Evolutionary conservation across 805 yeast species (phyloP), one percentile per base, ranked within the genome.

Genomic region (Saturnispora saitoi): DNA sequence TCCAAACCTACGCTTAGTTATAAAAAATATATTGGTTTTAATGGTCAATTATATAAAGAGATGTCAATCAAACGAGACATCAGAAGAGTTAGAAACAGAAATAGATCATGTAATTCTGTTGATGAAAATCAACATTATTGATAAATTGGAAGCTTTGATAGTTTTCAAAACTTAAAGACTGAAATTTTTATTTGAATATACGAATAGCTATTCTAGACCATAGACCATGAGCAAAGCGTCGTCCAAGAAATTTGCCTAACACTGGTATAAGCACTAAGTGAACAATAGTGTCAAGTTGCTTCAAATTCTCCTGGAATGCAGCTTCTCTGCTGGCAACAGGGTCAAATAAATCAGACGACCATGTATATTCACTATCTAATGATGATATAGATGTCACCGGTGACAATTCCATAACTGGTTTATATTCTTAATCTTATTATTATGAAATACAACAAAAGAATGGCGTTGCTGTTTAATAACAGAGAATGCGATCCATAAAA

Each of bases 191-290:
- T 34, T 37, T 38, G 26, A 20, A 44, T 29, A 42, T 30, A 19
- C 28, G 30, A 7, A 22, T 15, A 8, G 70, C 68, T 8, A 66
- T 48, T 20, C 53, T 53, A 6, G 54, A 47, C 70, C 71, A 67
- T 7, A 64, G 30, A 29, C 51, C 53, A 36, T 70, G 68, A 26
- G 85, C 80, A 52, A 72, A 65, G 53, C 80, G 63, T 54, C 90
- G 71, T 3, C 93, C 93, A 42, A 83, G 53, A 39, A 78, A 70
- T 60, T 80, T 82, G 4, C 90, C 90, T 17, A 81, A 56, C 50
- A 83, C 58, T 2, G 93, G 93, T 46, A 83, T 66, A 32, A 83
- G 56, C 12, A 84, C 78, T 63, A 79, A 71, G 48, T 75, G 76
- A 31, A 81, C 63, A 32, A 82, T 70, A n/a, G 76, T 75, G 36